These are phyloP conservation scores for Leptographium galeiforme DNA, from an alignment of 2,329 filamentous ascomycete species.

Conservation along the genomic window DNA sequence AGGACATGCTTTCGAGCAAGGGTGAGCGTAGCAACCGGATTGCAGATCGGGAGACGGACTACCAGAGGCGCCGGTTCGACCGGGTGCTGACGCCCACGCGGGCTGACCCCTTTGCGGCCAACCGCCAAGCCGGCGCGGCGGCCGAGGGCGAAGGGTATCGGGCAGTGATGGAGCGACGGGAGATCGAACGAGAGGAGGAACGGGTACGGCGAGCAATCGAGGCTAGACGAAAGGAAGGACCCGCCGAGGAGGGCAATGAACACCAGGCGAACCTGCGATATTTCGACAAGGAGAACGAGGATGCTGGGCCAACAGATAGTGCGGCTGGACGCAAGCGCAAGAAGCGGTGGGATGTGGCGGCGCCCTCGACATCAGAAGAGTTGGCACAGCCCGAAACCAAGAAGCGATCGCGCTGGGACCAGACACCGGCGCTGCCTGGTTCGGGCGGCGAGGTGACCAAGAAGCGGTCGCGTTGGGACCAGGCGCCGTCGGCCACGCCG, in stretches of 20 bases:
- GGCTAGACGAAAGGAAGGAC: conserved; percentile 49
- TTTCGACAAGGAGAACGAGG: conserved; percentile 56
- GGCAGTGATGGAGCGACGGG: conserved; percentile 79
- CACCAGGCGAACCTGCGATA: conserved; percentile 66
- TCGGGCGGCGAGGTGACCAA: conserved; percentile 42
- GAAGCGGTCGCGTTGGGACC: conserved; percentile 81
- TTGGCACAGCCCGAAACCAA: conserved; percentile 40
- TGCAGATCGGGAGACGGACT: conserved; percentile 85
- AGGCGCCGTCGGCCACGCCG: conserved; percentile 65
- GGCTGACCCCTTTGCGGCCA: conserved; percentile 72
- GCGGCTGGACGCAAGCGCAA: conserved; percentile 66
- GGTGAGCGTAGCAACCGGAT: conserved; percentile 85
- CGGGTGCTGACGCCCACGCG: conserved; percentile 75
- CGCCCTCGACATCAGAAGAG: conserved; percentile 29
- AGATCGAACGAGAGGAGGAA: conserved; percentile 87
- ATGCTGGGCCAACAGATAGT: conserved; percentile 53
- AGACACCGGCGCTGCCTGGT: conserved; percentile 47
- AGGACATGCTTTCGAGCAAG: conserved; percentile 71
- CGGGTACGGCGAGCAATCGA: conserved; percentile 69
- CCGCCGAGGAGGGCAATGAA: conserved; percentile 46
- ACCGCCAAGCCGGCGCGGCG: conserved; percentile 51
- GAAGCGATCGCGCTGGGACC: conserved; percentile 81
- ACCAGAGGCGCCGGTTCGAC: conserved; percentile 90
- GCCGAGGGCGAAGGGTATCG: conserved; percentile 74
- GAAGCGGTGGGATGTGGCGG: conserved; percentile 81